Base-by-base conservation (phyloP, 257 asterid species). In the Knoxia roxburghii region DNA sequence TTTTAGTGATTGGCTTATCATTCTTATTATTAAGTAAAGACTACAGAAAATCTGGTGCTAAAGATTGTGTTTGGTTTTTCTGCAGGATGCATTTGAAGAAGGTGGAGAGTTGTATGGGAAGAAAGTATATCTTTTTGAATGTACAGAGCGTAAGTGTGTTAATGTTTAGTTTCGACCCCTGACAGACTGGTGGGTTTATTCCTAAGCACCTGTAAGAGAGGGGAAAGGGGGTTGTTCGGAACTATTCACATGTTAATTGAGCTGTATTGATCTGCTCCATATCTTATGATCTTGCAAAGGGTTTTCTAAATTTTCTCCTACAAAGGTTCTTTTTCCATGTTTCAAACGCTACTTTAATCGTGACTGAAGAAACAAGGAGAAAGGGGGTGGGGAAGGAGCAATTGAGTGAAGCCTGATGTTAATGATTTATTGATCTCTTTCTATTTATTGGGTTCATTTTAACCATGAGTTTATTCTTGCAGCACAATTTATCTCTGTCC, bases 81-180 rank as follows among this genome's bases (percentile, higher is more conserved):
- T 68, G 68, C 86, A 94, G 97, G 92, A 84, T 29, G 96, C 97
- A 30, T 80, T 94, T 79, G 97, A 90, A 78, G 96, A 94, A 82
- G 96, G 95, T 3, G 96, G 96, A 26, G 85, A 81, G 70, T 84
- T 90, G 40, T 75, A 74, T 67, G 79, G 86, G 52, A 80, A 86
- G 70, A 86, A 70, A 59, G 97, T 94, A 74, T 94, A 86, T 75
- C 95, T 94, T 56, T 94, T 90, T 67, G 92, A 91, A 66, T 84
- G 95, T 69, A 90, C 96, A 15, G 99, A 94, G 76, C 95, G 97
- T 94, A 85, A 85, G 96, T 83, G 95, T 81, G 73, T 62, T 65
- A 45, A 45, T 51, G 24, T 9, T 37, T 37, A 57, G 1, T 13
- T 57, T 39, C 27, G 8, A 67, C 32, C 24, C 40, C 63, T 33